A percentile compares a stretch with the other conserved stretches of the same genome.
phyloP scores from a whole-genome alignment of 1,139 yeast species.

The Geotrichum australiense region DNA sequence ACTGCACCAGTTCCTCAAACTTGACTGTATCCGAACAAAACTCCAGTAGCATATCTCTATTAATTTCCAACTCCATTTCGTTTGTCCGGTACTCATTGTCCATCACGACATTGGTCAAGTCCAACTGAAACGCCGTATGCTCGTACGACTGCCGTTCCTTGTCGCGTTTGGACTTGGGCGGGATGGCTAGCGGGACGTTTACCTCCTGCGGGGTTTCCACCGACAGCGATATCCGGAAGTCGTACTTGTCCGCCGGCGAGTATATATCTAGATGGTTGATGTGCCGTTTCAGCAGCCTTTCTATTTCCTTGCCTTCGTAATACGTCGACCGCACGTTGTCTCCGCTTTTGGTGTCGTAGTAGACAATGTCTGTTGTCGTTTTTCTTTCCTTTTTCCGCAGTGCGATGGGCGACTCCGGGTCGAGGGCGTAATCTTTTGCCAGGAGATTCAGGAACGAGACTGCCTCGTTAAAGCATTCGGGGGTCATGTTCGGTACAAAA shows the following conservation, averaged over 20 bases:
- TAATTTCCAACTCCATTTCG: conserved; percentile 53
- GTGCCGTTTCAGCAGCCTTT: conserved; percentile 66
- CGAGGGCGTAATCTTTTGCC: no score
- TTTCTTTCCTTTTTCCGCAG: no score
- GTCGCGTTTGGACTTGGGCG: conserved; percentile 43
- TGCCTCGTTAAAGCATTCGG: conserved; percentile 56
- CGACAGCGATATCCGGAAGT: conserved; percentile 66
- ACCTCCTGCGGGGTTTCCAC: conserved; percentile 57
- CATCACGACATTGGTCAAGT: conserved; percentile 31
- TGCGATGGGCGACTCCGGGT: no score
- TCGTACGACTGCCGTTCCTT: conserved; percentile 39
- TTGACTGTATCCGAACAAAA: conserved; percentile 43
- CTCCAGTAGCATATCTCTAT: conserved; percentile 52
- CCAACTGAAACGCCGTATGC: conserved; percentile 30
- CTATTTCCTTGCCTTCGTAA: conserved; percentile 34
- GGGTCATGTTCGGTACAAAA: conserved; percentile 67
- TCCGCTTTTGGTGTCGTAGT: conserved; percentile 28
- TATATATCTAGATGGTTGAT: conserved; percentile 63
- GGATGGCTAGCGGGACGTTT: no score
- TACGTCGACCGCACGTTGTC: conserved; percentile 34
- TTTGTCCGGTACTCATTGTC: conserved; percentile 22
- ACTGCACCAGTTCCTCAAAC: conserved; percentile 33
- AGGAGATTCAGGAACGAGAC: no score
- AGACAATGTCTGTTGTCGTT: conserved; percentile 22
- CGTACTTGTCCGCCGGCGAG: conserved; percentile 73